Evolutionary conservation across 140 eudicot genomes (phyloP).

Genomic region (Senecio squalidus): DNA sequence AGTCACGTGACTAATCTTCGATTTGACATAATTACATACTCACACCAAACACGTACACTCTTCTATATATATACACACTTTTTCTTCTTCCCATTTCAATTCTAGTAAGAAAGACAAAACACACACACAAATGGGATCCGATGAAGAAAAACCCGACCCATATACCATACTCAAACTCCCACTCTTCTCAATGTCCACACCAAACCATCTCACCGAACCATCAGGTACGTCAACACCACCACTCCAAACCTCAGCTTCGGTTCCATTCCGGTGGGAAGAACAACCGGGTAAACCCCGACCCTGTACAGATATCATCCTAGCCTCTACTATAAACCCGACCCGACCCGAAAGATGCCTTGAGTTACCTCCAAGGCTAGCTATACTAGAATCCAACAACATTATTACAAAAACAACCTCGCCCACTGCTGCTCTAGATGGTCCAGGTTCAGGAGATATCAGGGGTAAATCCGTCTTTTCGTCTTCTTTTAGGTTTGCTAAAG

Average conservation of each 20-base stretch:
- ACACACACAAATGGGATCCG: slow-evolving; percentile 21
- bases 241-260: slow-evolving; percentile 61
- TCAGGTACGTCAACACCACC: slow-evolving; percentile 64
- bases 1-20: too few species aligned
- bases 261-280: slow-evolving; percentile 89
- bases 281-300: slow-evolving; percentile 90
- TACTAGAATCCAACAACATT: slow-evolving; percentile 15
- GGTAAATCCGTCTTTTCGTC: slow-evolving; percentile 40
- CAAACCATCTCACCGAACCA: slow-evolving; percentile 23
- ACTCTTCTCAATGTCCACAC: slow-evolving; percentile 23
- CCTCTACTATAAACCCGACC: slow-evolving; percentile 11
- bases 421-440: slow-evolving; percentile 77
- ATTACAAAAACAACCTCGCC: slow-evolving; percentile 67
- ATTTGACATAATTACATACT: too few species aligned
- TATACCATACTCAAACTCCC: slow-evolving; percentile 35
- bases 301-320: slow-evolving; percentile 39
- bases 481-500: slow-evolving; percentile 53
- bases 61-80: too few species aligned
- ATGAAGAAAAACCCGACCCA: slow-evolving; percentile 26
- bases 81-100: too few species aligned
- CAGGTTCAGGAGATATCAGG: slow-evolving; percentile 28
- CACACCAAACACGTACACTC: too few species aligned
- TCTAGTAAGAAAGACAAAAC: too few species aligned
- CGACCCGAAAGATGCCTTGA: too few species aligned
- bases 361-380: slow-evolving; percentile 63